Conservation (phyloP, 148 eudicot genomes). For the Cornus florida region DNA sequence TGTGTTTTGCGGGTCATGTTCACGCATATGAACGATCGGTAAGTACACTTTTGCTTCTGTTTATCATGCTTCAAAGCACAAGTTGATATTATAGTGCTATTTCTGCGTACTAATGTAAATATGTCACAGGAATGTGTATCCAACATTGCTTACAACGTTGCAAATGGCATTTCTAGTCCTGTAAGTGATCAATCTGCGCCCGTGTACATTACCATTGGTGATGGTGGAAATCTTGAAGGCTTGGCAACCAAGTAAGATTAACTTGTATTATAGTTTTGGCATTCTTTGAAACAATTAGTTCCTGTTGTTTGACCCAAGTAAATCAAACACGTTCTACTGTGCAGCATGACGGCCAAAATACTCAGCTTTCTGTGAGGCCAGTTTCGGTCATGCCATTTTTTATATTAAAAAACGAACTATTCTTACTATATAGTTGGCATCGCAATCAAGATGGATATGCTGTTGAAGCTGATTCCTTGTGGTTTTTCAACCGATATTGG, state of each 20-base stretch:
- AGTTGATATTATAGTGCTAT: too few relatives aligned
- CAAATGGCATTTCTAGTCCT: too few relatives aligned
- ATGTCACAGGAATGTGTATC: constrained; percentile 2
- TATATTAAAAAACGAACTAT: constrained; percentile 73
- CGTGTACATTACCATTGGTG: constrained; percentile 73
- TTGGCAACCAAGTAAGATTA: constrained; percentile 68
- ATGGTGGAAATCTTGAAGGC: constrained; percentile 89
- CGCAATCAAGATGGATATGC: constrained; percentile 77
- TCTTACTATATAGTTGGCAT: constrained; percentile 73
- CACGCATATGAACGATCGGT: too few relatives aligned
- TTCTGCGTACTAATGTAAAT: too few relatives aligned
- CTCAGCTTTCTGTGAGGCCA: neutral
- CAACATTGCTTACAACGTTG: too few relatives aligned
- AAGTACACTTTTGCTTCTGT: too few relatives aligned
- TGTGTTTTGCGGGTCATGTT: too few relatives aligned
- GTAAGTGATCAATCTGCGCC: constrained; percentile 20
- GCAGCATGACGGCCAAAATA: constrained; percentile 55
- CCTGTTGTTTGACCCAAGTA: neutral
- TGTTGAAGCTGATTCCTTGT: constrained; percentile 63
- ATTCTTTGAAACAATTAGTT: too few relatives aligned
- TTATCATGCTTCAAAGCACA: too few relatives aligned
- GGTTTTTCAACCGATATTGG: too few relatives aligned
- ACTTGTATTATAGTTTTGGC: neutral
- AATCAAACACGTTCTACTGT: neutral
- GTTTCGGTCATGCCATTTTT: constrained; percentile 73